A percentile compares a stretch with the other conserved stretches of the same genome.
These are phyloP conservation scores for Aspergillus novoparasiticus DNA, from an alignment of 2,329 filamentous ascomycete genomes.

Conservation along the genomic window DNA sequence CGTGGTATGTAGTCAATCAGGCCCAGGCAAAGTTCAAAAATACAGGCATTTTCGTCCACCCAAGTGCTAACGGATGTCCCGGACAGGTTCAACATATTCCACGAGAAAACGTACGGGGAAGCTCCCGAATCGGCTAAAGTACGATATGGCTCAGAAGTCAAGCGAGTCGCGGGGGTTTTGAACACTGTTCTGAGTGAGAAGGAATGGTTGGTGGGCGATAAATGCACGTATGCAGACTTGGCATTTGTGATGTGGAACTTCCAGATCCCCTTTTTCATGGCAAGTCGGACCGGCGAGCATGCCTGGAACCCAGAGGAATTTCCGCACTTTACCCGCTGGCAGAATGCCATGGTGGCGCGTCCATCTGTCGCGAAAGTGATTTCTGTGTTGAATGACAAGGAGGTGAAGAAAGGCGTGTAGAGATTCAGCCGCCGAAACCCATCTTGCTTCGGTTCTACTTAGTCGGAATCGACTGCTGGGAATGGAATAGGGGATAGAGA, in stretches of 20 bases:
- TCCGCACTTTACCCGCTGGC: slow-evolving; percentile 5
- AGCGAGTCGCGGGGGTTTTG: neutral
- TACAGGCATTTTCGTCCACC: no score
- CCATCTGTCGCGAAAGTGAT: slow-evolving; percentile 2
- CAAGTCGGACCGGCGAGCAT: neutral
- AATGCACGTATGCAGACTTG: slow-evolving; percentile 6
- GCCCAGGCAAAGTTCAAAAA: no score
- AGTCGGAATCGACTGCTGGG: no score
- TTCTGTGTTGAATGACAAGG: neutral
- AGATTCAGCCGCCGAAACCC: no score
- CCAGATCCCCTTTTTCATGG: slow-evolving; percentile 2
- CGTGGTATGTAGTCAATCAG: no score
- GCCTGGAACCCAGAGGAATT: slow-evolving; percentile 3
- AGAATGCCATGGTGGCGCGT: neutral
- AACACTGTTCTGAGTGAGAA: neutral
- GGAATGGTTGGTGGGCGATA: slow-evolving; percentile 5
- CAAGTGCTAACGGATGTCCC: no score
- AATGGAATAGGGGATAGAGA: no score
- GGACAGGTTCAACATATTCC: no score
- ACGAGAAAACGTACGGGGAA: no score
- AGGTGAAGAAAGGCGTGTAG: neutral
- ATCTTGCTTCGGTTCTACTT: no score
- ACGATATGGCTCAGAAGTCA: slow-evolving; percentile 49
- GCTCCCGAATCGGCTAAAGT: slow-evolving; percentile 8
- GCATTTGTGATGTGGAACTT: slow-evolving; percentile 12